Evolutionary conservation across 2,329 filamentous ascomycete species (phyloP).

Genomic region (Pezicula carpinea): DNA sequence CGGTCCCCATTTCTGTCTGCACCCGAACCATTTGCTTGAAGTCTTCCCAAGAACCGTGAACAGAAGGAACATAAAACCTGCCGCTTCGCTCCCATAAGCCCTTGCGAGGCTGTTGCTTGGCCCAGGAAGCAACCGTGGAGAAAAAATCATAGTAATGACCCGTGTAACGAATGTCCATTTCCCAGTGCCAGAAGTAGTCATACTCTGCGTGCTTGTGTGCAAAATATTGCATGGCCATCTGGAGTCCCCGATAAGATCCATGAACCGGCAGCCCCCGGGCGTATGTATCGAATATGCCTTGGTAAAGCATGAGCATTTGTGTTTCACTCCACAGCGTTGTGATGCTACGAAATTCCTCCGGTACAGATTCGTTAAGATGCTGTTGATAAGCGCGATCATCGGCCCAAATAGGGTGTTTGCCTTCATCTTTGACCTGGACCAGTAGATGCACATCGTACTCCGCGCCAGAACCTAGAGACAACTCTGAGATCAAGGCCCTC

Average conservation of each 20-base stretch:
- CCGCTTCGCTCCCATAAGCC: constrained; percentile 77
- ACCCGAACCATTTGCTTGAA: constrained; percentile 74
- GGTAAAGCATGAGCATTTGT: constrained; percentile 88
- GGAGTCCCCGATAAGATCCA: constrained; percentile 85
- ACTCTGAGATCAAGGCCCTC: constrained; percentile 77
- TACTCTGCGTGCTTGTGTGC: constrained; percentile 84
- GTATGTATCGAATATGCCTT: constrained; percentile 77
- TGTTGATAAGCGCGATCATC: constrained; percentile 63
- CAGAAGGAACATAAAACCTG: constrained; percentile 71
- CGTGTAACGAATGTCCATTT: constrained; percentile 88
- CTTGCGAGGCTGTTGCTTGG: constrained; percentile 69
- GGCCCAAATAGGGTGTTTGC: constrained; percentile 73
- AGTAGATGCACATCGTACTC: constrained; percentile 85
- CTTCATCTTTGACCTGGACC: constrained; percentile 78
- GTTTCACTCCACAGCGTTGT: constrained; percentile 90
- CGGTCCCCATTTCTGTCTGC: constrained; percentile 66
- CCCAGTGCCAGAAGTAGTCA: constrained; percentile 92
- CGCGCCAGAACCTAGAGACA: constrained; percentile 74
- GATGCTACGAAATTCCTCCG: constrained; percentile 82
- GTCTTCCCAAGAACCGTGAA: constrained; percentile 76
- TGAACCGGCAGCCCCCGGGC: constrained; percentile 70
- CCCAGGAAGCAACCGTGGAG: constrained; percentile 64
- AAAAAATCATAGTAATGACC: constrained; percentile 80
- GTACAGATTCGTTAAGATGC: constrained; percentile 64
- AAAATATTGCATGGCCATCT: constrained; percentile 95